Evolutionary conservation across 1,284 basidiomycete species (phyloP).

Genomic region (Papiliotrema terrestris): DNA sequence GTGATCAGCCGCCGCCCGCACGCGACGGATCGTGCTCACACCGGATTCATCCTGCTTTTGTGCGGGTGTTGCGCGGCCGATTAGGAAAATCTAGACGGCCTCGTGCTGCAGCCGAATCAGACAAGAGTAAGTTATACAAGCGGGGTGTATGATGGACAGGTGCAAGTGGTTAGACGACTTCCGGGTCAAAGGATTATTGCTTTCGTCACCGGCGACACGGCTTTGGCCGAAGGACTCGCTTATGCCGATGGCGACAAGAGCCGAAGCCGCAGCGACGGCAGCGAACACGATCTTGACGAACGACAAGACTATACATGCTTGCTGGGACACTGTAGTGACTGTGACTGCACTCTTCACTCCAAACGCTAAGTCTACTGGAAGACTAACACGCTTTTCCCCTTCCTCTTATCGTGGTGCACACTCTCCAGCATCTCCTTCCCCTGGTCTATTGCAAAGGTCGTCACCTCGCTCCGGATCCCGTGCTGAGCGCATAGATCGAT

Average conservation of each 20-base stretch:
- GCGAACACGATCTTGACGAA: too few species aligned
- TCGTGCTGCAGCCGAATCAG: too few species aligned
- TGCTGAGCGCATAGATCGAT: conserved; percentile 15
- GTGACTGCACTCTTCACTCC: too few species aligned
- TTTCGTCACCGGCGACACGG: not conserved
- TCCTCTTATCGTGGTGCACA: conserved; percentile 11
- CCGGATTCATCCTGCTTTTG: conserved; percentile 13
- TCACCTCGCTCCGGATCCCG: conserved; percentile 15
- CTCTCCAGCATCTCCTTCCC: conserved; percentile 15
- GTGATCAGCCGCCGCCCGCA: not conserved
- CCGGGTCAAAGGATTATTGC: not conserved
- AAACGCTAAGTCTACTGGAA: not conserved
- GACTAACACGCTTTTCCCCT: conserved; percentile 20
- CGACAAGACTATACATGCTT: too few species aligned
- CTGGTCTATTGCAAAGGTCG: conserved; percentile 11
- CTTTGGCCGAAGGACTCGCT: too few species aligned
- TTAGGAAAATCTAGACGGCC: too few species aligned
- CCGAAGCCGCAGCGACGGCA: too few species aligned
- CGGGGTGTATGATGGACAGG: too few species aligned
- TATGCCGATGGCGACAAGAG: too few species aligned
- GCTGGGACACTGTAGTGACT: too few species aligned
- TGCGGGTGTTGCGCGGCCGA: too few species aligned
- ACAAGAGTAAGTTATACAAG: too few species aligned
- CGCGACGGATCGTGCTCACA: conserved; percentile 4
- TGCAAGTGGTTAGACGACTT: not conserved